These are phyloP conservation scores for Penicillium sp. DNA, from an alignment of 2,329 filamentous ascomycete genomes.

Conservation along the genomic window DNA sequence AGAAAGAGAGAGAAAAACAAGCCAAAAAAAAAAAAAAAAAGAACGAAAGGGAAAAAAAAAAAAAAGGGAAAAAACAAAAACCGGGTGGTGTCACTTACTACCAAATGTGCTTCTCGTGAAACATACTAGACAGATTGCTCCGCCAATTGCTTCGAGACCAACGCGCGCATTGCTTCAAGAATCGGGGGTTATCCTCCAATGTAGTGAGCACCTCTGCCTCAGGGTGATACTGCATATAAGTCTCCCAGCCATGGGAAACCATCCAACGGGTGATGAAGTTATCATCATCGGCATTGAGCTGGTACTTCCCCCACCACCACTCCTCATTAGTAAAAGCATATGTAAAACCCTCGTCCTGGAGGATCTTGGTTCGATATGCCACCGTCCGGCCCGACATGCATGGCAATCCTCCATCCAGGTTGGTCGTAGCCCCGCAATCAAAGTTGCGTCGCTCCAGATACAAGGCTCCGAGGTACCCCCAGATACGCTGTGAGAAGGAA, in stretches of 20 bases:
- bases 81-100: constrained; percentile 62
- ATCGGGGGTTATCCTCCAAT: constrained; percentile 83
- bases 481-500: constrained; percentile 64
- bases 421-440: constrained; percentile 92
- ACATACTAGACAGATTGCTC: constrained; percentile 89
- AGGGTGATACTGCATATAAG: constrained; percentile 88
- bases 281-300: constrained; percentile 94
- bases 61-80: neutral
- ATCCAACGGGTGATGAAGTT: constrained; percentile 98
- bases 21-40: neutral
- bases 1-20: constrained; percentile 2
- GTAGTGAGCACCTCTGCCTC: constrained; percentile 93
- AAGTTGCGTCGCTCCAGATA: constrained; percentile 96
- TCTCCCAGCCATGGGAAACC: constrained; percentile 88
- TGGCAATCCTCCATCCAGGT: constrained; percentile 92
- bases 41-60: neutral
- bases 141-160: constrained; percentile 98
- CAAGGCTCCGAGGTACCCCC: constrained; percentile 86
- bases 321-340: constrained; percentile 88
- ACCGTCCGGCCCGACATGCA: constrained; percentile 95
- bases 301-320: constrained; percentile 75
- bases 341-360: constrained; percentile 81
- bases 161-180: constrained; percentile 86
- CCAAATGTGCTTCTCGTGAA: constrained; percentile 81
- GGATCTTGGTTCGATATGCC: constrained; percentile 84